A percentile compares a stretch with the other conserved stretches of the same genome.
Conservation (phyloP, 495 filamentous ascomycete species). For the Trichoderma parareesei region DNA sequence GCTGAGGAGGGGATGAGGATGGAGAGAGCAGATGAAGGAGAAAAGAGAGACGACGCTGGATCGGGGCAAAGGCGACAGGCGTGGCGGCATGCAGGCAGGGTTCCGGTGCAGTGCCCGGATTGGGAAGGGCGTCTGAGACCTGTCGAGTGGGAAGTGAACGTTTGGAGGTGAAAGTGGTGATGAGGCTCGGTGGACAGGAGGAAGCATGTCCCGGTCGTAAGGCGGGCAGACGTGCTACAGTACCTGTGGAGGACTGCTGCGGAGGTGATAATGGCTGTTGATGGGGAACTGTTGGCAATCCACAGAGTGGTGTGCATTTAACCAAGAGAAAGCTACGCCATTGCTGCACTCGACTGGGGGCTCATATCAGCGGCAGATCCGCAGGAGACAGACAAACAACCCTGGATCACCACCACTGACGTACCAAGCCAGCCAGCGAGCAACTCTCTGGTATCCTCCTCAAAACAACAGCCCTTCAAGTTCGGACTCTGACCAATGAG, state of each 20-base stretch:
- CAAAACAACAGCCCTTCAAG: too few species aligned
- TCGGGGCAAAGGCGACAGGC: not conserved
- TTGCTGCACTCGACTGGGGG: too few species aligned
- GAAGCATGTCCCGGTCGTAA: too few species aligned
- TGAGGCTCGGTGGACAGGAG: not conserved
- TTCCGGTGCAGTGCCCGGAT: not conserved
- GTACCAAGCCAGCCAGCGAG: not conserved
- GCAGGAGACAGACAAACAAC: not conserved
- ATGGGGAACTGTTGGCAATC: too few species aligned
- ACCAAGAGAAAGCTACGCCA: too few species aligned
- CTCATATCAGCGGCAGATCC: too few species aligned
- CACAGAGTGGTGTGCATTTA: too few species aligned
- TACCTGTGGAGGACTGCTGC: too few species aligned
- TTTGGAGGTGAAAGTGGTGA: not conserved
- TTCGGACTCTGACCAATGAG: not conserved
- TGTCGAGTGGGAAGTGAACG: not conserved
- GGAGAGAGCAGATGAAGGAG: not conserved
- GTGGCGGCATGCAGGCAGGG: conserved; percentile 1
- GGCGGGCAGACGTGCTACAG: too few species aligned
- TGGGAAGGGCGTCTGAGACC: not conserved
- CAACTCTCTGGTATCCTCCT: too few species aligned
- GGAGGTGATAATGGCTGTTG: too few species aligned
- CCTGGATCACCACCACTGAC: not conserved
- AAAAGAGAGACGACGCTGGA: not conserved
- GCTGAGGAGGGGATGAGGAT: not conserved